These are phyloP conservation scores for Sporisorium sorghi DNA, from an alignment of 1,284 basidiomycete species.

Conservation along the genomic window DNA sequence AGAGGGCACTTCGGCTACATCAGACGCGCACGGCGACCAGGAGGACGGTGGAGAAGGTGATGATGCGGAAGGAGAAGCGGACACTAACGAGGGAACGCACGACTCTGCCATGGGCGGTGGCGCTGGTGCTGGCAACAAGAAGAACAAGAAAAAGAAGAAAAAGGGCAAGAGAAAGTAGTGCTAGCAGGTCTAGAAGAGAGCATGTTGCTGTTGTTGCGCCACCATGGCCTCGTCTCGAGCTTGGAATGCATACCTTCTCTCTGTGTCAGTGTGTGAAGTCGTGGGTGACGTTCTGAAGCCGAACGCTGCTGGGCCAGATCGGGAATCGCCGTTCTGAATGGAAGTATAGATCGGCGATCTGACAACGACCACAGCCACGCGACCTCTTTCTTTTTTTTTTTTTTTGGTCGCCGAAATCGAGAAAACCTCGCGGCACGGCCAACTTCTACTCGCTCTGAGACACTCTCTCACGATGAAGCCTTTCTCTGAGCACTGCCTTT, in stretches of 20 bases:
- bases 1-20: not conserved
- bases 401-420: slow-evolving; percentile 2
- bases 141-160: slow-evolving; percentile 76
- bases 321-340: not conserved
- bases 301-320: not conserved
- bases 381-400: no score
- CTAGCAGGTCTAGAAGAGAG: not conserved
- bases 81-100: slow-evolving; percentile 76
- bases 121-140: slow-evolving; percentile 74
- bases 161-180: slow-evolving; percentile 48
- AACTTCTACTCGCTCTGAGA: slow-evolving; percentile 29
- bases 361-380: not conserved
- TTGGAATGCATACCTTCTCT: not conserved
- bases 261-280: not conserved
- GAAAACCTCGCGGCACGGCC: slow-evolving; percentile 15
- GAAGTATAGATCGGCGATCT: slow-evolving; percentile 1
- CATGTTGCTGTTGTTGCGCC: not conserved
- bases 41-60: slow-evolving; percentile 75
- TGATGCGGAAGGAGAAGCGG: slow-evolving; percentile 75
- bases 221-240: not conserved
- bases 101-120: slow-evolving; percentile 83
- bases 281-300: no score
- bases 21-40: not conserved
- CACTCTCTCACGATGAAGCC: not conserved
- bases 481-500: not conserved